Evolutionary conservation across 139 green algal genomes (phyloP), one percentile per base, ranked within the genome.

Genomic region (Coccomyxa sp.): DNA sequence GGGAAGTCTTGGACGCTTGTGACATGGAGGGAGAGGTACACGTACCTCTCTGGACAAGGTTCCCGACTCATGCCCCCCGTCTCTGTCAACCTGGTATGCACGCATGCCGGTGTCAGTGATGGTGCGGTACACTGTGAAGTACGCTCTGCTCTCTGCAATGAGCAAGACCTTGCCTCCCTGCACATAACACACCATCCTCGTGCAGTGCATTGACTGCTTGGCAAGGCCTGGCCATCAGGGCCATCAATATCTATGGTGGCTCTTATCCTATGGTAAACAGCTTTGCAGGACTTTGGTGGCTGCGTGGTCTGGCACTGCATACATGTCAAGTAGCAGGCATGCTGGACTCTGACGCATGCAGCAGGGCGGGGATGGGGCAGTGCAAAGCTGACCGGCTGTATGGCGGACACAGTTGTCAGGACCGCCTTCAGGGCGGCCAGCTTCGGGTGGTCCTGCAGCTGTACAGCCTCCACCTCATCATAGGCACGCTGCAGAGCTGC

Each of bases 401-500:
- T 16, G 0, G 74, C 41, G 1, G 29, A 18, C 24, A 87, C 78
- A 70, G 58, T 70, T 7, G 7, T 39, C 34, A 90, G 79, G 6
- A 77, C 8, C 16, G 44, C 40, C 37, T 76, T 55, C 71, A 90
- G 55, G 0, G 79, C 79, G 1, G 71, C 68, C 29, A 84, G 86
- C 78, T 90, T 90, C 35, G 86, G 84, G 8, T 86, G 83, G 70
- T 90, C 86, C 27, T 82, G 71, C 55, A 82, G 74, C 33, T 71
- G 44, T 3, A 75, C 81, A 8, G 71, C 38, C 36, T 87, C 78
- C 44, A 90, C 86, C 34, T 82, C 40, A 8, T 34, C 8, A 34
- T 75, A 82, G n/a, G 79, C 81, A 39, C 55, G 55, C 44, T 50
- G 16, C 18, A 85, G 73, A 16, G 73, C 55, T 34, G 31, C 54